Percentiles rank a stretch among this genome's conserved stretches.
phyloP scores from a whole-genome alignment of 371 early-diverging fungal genomes.

The Mortierella sp. region DNA sequence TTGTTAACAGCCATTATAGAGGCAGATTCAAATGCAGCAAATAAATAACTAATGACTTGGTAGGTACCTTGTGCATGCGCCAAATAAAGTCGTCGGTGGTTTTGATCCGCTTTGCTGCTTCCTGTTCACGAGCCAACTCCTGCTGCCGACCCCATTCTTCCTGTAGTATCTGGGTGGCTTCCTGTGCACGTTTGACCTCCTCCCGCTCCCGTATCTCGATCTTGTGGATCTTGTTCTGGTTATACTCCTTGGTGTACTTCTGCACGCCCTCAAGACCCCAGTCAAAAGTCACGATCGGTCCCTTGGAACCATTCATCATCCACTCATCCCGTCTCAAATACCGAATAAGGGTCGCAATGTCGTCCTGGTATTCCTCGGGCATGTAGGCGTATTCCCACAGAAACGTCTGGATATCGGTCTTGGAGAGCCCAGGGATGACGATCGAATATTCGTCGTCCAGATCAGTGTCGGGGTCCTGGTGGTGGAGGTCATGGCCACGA shows the following conservation, averaged over 20 bases:
- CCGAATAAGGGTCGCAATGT: slow-evolving; percentile 48
- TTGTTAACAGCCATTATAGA: slow-evolving; percentile 1
- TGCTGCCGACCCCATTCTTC: slow-evolving; percentile 47
- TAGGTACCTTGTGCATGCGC: slow-evolving; percentile 46
- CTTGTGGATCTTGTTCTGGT: slow-evolving; percentile 48
- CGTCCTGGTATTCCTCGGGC: slow-evolving; percentile 48
- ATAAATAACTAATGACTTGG: neutral
- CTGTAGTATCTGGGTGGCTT: slow-evolving; percentile 26
- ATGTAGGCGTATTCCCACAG: slow-evolving; percentile 57
- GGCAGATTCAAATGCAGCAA: neutral
- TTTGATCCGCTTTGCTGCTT: slow-evolving; percentile 20
- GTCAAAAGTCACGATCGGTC: slow-evolving; percentile 38
- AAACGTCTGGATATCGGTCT: slow-evolving; percentile 53
- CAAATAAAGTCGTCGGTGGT: slow-evolving; percentile 41
- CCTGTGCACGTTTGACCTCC: slow-evolving; percentile 33
- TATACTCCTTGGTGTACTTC: slow-evolving; percentile 45
- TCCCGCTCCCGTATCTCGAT: slow-evolving; percentile 41
- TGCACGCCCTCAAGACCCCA: slow-evolving; percentile 51
- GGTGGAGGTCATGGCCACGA: slow-evolving; percentile 8
- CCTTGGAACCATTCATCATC: slow-evolving; percentile 52
- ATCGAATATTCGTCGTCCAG: slow-evolving; percentile 49
- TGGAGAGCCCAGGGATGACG: slow-evolving; percentile 46
- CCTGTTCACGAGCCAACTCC: slow-evolving; percentile 34
- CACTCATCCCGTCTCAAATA: slow-evolving; percentile 54
- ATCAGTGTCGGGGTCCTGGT: slow-evolving; percentile 37